Percentiles rank a stretch among this genome's conserved stretches.
These are phyloP conservation scores for Chimonanthus salicifolius DNA, from an alignment of 164 flowering plant species.

Conservation along the genomic window DNA sequence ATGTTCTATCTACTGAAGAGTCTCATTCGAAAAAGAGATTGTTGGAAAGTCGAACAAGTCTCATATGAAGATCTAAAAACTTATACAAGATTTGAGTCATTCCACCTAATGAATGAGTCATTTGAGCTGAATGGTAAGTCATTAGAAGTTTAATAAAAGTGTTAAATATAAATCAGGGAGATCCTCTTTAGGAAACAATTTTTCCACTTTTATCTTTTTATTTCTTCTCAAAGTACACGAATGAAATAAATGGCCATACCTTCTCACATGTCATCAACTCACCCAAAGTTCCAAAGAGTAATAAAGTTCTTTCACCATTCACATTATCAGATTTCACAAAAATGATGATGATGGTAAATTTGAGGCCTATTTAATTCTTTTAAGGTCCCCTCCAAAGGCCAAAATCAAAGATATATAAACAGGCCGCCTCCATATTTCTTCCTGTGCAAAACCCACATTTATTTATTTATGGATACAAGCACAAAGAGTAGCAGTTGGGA, in stretches of 20 bases:
- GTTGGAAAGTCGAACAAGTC: no score
- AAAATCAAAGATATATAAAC: slow-evolving; percentile 1
- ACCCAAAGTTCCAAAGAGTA: slow-evolving; percentile 1
- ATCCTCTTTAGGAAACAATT: not conserved
- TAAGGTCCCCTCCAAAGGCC: not conserved
- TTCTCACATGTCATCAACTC: not conserved
- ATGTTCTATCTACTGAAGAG: no score
- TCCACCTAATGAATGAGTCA: no score
- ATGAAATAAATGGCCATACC: not conserved
- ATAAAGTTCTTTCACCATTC: not conserved
- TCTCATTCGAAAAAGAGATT: no score
- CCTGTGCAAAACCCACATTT: slow-evolving; percentile 2
- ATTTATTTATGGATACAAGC: slow-evolving; percentile 27
- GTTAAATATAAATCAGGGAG: not conserved
- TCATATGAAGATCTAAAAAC: no score
- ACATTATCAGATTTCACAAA: not conserved
- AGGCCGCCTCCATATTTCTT: not conserved
- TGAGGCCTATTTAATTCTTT: no score
- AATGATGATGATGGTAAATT: no score
- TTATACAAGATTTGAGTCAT: no score
- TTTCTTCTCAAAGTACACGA: not conserved
- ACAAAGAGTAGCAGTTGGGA: slow-evolving; percentile 23
- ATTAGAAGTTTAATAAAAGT: no score
- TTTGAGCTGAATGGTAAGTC: no score
- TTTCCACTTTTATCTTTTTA: not conserved